Evolutionary conservation across 257 asterid genomes (phyloP).

Genomic region (Orobanche coerulescens): DNA sequence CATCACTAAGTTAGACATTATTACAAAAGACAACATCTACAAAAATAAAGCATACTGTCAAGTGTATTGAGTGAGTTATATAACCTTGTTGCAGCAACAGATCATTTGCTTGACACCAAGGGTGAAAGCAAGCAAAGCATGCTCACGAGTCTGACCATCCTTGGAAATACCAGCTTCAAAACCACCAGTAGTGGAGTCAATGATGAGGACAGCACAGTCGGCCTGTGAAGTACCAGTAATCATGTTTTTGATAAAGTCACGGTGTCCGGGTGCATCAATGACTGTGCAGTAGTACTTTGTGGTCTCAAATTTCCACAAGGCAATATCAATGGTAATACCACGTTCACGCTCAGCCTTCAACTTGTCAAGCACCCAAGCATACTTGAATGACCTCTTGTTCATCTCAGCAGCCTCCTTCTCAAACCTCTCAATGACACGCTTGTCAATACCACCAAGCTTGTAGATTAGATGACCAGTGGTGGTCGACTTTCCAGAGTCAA

Average conservation of each 20-base stretch:
- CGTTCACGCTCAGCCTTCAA: constrained; percentile 91
- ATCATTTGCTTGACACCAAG: constrained; percentile 83
- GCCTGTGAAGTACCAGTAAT: constrained; percentile 89
- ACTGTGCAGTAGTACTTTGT: constrained; percentile 86
- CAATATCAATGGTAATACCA: constrained; percentile 80
- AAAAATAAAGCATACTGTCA: too few relatives aligned
- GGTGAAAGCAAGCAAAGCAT: constrained; percentile 75
- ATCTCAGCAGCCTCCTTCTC: constrained; percentile 90
- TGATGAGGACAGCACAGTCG: constrained; percentile 75
- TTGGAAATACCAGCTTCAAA: constrained; percentile 83
- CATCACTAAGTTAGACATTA: too few relatives aligned
- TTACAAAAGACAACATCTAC: too few relatives aligned
- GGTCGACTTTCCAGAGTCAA: constrained; percentile 60
- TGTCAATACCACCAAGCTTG: constrained; percentile 66
- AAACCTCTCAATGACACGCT: constrained; percentile 65
- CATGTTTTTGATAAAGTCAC: constrained; percentile 84
- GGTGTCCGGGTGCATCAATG: constrained; percentile 87
- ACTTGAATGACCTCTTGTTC: constrained; percentile 87
- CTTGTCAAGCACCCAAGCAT: constrained; percentile 87
- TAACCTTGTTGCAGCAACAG: constrained; percentile 85
- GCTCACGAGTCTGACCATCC: constrained; percentile 92
- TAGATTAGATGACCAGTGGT: constrained; percentile 61
- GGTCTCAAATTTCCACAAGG: constrained; percentile 87
- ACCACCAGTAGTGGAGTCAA: constrained; percentile 87
- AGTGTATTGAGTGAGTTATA: too few relatives aligned